phyloP scores from a whole-genome alignment of 768 basidiomycete genomes.

The Psilocybe subaeruginosa region DNA sequence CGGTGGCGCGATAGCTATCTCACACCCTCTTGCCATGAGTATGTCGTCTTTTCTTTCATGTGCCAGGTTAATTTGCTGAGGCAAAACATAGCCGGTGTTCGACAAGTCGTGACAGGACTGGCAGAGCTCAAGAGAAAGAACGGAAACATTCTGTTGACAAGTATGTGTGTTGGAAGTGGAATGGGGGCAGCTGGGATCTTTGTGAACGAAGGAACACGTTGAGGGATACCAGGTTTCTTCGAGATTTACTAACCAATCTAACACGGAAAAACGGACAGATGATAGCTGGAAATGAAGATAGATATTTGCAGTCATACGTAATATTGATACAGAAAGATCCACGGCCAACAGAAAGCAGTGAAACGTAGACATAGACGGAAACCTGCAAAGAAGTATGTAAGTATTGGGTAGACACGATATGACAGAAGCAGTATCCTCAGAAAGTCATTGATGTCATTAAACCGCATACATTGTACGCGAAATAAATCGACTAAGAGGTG shows the following conservation, averaged over 20 bases:
- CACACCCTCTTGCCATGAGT: constrained; percentile 88
- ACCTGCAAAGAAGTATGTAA: constrained; percentile 7
- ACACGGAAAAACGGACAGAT: background rate
- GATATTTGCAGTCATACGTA: background rate
- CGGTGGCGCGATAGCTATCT: constrained; percentile 84
- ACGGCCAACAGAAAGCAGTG: background rate
- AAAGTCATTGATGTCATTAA: constrained; percentile 86
- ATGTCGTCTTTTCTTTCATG: constrained; percentile 27
- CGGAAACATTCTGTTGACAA: constrained; percentile 76
- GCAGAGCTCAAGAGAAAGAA: constrained; percentile 75
- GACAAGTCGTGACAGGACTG: constrained; percentile 89
- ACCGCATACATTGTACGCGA: constrained; percentile 34
- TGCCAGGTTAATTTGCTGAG: constrained; percentile 14
- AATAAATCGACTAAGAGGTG: constrained; percentile 91
- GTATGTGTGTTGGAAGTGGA: constrained; percentile 79
- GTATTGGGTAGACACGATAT: background rate
- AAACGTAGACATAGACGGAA: background rate
- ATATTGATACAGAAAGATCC: background rate
- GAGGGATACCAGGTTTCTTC: constrained; percentile 10
- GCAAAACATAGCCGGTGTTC: constrained; percentile 64
- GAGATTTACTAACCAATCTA: background rate
- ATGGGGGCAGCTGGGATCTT: constrained; percentile 88
- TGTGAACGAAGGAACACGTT: constrained; percentile 59
- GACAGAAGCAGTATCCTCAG: constrained; percentile 60
- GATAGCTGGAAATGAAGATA: constrained; percentile 2